A percentile compares a stretch with the other conserved stretches of the same genome.
These are phyloP conservation scores for Trichoderma erinaceum DNA, from an alignment of 495 filamentous ascomycete species.

Conservation along the genomic window DNA sequence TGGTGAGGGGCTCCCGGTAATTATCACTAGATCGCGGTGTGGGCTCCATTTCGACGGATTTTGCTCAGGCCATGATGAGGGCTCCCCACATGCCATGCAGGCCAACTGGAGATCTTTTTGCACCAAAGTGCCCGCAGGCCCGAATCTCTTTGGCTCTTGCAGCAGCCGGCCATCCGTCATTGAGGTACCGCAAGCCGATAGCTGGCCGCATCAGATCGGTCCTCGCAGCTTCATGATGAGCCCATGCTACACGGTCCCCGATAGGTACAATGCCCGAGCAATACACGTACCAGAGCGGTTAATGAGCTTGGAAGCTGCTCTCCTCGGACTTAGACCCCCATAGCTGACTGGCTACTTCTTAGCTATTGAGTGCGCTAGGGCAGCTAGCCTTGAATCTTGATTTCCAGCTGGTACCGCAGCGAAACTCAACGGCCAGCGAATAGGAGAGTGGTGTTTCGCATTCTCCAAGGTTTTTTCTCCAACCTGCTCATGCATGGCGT, in stretches of 20 bases:
- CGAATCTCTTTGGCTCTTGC: background rate
- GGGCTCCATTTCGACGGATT: background rate
- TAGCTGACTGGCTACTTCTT: background rate
- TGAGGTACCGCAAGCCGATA: background rate
- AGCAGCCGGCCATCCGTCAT: background rate
- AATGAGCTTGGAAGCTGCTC: background rate
- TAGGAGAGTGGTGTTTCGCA: background rate
- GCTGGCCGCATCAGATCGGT: background rate
- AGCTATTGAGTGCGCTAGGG: constrained; percentile 8
- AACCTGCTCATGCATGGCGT: background rate
- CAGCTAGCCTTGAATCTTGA: constrained; percentile 7
- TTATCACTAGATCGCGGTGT: constrained; percentile 4
- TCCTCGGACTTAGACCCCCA: background rate
- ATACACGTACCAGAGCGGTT: no score
- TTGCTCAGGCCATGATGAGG: background rate
- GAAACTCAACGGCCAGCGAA: background rate
- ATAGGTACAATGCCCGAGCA: no score
- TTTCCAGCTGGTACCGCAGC: constrained; percentile 3
- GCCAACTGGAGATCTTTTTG: constrained; percentile 4
- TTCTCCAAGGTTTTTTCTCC: constrained; percentile 6
- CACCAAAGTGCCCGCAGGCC: background rate
- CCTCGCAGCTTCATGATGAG: no score
- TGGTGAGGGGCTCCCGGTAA: background rate
- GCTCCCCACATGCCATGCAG: constrained; percentile 10
- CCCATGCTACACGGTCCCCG: no score